Percentiles rank a stretch among this genome's conserved stretches.
phyloP scores from a whole-genome alignment of 768 basidiomycete genomes.

The Termitomyces heimii region DNA sequence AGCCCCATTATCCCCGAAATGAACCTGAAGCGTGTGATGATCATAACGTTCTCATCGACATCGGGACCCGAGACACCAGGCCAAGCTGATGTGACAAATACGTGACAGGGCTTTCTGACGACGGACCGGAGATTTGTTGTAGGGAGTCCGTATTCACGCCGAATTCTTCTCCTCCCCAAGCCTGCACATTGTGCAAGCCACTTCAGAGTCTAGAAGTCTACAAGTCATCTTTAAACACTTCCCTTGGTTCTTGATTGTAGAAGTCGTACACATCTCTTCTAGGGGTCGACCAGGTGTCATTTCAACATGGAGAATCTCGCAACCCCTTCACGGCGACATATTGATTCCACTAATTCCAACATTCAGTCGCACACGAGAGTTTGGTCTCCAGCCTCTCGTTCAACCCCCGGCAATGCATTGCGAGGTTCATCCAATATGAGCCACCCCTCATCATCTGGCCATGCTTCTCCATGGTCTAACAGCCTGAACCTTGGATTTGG shows the following conservation, averaged over 20 bases:
- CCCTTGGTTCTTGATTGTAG: background rate
- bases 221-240: background rate
- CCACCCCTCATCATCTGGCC: constrained; percentile 24
- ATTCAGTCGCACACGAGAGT: constrained; percentile 11
- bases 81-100: constrained; percentile 8
- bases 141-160: background rate
- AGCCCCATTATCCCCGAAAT: background rate
- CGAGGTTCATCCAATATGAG: constrained; percentile 21
- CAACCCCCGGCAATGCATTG: constrained; percentile 30
- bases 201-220: background rate
- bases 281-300: background rate
- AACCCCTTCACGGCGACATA: constrained; percentile 21
- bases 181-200: constrained; percentile 12
- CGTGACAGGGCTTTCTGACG: constrained; percentile 12
- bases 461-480: constrained; percentile 30
- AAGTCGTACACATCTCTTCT: background rate
- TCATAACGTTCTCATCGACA: background rate
- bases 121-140: constrained; percentile 17
- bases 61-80: constrained; percentile 14
- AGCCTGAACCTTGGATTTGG: constrained; percentile 19
- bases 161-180: constrained; percentile 11
- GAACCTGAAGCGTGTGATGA: background rate
- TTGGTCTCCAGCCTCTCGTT: constrained; percentile 23
- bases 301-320: constrained; percentile 19
- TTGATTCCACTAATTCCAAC: constrained; percentile 24